These are phyloP conservation scores for Brasenia schreberi DNA, from an alignment of 164 flowering plant species.

Conservation along the genomic window DNA sequence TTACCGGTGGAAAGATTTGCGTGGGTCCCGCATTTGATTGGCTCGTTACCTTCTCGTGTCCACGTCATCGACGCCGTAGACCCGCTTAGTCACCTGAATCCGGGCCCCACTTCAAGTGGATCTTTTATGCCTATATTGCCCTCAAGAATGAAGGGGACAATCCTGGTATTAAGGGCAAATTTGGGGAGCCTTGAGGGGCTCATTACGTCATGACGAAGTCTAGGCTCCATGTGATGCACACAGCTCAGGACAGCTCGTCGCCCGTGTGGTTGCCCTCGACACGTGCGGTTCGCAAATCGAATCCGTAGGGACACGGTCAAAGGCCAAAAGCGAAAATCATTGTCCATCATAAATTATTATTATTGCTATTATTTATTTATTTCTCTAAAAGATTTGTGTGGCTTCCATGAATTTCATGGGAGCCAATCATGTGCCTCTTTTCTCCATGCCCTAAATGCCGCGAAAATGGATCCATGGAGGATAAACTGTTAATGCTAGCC, in stretches of 20 bases:
- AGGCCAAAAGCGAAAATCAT: background rate
- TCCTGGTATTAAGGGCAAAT: background rate
- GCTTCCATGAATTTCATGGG: background rate
- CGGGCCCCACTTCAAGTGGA: background rate
- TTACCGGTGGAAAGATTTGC: no score
- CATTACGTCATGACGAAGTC: background rate
- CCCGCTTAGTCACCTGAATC: no score
- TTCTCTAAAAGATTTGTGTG: background rate
- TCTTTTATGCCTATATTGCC: background rate
- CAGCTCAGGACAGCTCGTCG: background rate
- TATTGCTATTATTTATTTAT: no score
- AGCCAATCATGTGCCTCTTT: background rate
- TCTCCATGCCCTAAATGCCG: background rate
- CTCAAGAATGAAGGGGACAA: background rate
- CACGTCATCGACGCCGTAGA: no score
- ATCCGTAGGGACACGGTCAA: background rate
- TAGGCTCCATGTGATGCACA: background rate
- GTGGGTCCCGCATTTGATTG: no score
- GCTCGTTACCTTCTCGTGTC: no score
- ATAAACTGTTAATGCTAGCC: no score
- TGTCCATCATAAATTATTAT: background rate
- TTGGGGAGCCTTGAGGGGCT: background rate
- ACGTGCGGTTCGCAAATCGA: background rate
- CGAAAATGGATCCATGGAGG: background rate
- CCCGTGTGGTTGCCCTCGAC: background rate